These are phyloP conservation scores for Pseudogymnoascus sp. DNA, from an alignment of 2,329 filamentous ascomycete genomes.

Conservation along the genomic window DNA sequence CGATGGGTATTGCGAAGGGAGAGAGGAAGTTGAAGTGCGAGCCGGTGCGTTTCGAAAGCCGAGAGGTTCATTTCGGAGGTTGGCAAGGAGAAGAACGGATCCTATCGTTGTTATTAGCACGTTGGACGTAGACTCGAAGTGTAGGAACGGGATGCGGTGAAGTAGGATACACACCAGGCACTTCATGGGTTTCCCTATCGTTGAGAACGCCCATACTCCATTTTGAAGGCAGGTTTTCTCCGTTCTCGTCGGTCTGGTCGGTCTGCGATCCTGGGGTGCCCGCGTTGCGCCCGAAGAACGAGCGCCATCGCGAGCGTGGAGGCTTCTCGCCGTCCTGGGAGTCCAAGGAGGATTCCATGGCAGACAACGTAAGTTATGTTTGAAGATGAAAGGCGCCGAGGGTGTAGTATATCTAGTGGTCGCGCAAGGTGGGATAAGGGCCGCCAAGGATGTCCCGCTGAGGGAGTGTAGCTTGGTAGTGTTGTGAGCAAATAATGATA, in stretches of 20 bases:
- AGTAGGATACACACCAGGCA: conserved; percentile 56
- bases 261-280: neutral
- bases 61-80: conserved; percentile 49
- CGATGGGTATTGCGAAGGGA: conserved; percentile 30
- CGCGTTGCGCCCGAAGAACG: neutral
- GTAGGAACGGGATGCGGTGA: neutral
- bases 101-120: conserved; percentile 31
- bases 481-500: neutral
- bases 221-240: conserved; percentile 28
- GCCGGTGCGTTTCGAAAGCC: conserved; percentile 49
- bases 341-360: conserved; percentile 1
- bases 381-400: neutral
- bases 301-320: conserved; percentile 5
- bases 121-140: conserved; percentile 11
- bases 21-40: conserved; percentile 49
- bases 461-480: neutral
- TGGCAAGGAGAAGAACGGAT: conserved; percentile 48
- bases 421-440: neutral
- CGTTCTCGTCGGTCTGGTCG: conserved; percentile 11
- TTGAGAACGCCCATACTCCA: conserved; percentile 76
- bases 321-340: conserved; percentile 2
- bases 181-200: conserved; percentile 72
- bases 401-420: neutral
- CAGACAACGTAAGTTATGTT: neutral
- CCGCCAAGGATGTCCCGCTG: neutral